Evolutionary conservation across 2,329 filamentous ascomycete genomes (phyloP).

Genomic region (Fusarium virguliforme): DNA sequence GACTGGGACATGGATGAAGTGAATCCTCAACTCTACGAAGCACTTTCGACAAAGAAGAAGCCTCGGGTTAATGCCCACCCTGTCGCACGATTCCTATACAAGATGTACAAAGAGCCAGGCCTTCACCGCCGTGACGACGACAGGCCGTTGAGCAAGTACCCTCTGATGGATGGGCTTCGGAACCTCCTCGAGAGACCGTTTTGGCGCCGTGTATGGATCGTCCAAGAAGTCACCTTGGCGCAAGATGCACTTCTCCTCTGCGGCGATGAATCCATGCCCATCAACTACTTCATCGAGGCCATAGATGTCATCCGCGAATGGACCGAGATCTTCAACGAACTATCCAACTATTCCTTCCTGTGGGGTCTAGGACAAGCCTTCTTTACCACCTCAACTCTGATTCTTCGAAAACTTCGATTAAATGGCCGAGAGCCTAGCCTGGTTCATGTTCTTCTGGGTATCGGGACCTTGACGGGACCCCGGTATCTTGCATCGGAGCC

Average conservation of each 20-base stretch:
- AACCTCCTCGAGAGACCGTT: slow-evolving; percentile 26
- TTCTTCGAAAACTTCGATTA: slow-evolving; percentile 2
- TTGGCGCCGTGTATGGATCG: slow-evolving; percentile 29
- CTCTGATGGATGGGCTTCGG: slow-evolving; percentile 2
- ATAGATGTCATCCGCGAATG: slow-evolving; percentile 16
- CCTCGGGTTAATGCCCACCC: not conserved
- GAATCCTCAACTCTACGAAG: not conserved
- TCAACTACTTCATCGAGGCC: slow-evolving; percentile 31
- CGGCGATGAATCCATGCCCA: slow-evolving; percentile 4
- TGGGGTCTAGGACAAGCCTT: not conserved
- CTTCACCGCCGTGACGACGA: not conserved
- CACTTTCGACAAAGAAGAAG: slow-evolving; percentile 7
- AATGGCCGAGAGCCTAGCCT: not conserved
- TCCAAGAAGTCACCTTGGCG: slow-evolving; percentile 23
- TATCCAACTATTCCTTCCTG: not conserved
- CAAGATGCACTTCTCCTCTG: slow-evolving; percentile 22
- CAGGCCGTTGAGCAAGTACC: not conserved
- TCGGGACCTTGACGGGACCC: slow-evolving; percentile 12
- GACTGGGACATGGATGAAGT: not conserved
- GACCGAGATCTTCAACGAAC: not conserved
- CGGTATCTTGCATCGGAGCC: slow-evolving; percentile 45
- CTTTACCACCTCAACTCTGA: not conserved
- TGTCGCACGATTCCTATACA: slow-evolving; percentile 3
- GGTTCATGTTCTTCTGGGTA: slow-evolving; percentile 16
- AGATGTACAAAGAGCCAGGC: slow-evolving; percentile 5